Evolutionary conservation across 768 basidiomycete species (phyloP).

Genomic region (Strobilomyces confusus): DNA sequence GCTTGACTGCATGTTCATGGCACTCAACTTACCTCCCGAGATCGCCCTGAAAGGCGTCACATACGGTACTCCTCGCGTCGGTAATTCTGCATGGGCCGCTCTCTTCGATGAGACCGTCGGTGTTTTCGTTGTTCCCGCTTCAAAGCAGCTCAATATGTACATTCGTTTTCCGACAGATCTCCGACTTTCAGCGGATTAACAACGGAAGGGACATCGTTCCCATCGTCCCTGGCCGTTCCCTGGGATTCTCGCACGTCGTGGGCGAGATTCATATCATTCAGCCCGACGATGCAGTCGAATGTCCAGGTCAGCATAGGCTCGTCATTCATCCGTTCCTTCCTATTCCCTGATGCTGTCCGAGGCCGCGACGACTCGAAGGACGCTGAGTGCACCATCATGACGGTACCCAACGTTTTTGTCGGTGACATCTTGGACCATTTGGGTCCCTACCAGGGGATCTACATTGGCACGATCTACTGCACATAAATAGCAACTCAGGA

Average conservation of each 20-base stretch:
- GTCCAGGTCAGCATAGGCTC: slow-evolving; percentile 32
- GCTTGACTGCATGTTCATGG: slow-evolving; percentile 46
- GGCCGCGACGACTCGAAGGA: slow-evolving; percentile 56
- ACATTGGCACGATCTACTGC: slow-evolving; percentile 46
- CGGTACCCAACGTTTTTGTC: slow-evolving; percentile 50
- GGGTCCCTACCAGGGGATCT: slow-evolving; percentile 54
- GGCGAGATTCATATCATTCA: slow-evolving; percentile 44
- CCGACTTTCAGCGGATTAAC: slow-evolving; percentile 27
- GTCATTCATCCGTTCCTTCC: not conserved
- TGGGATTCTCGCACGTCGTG: slow-evolving; percentile 42
- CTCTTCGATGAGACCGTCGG: slow-evolving; percentile 26
- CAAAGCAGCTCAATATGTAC: not conserved
- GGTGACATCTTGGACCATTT: slow-evolving; percentile 53
- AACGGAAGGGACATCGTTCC: slow-evolving; percentile 46
- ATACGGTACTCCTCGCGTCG: slow-evolving; percentile 30
- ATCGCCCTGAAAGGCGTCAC: slow-evolving; percentile 32
- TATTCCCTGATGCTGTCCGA: slow-evolving; percentile 8
- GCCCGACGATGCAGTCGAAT: slow-evolving; percentile 35
- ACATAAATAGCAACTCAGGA: slow-evolving; percentile 17
- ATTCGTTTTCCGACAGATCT: slow-evolving; percentile 9
- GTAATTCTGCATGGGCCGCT: slow-evolving; percentile 26
- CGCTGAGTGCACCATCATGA: slow-evolving; percentile 47
- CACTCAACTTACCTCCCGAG: slow-evolving; percentile 42
- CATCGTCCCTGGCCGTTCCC: slow-evolving; percentile 48
- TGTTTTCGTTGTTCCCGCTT: not conserved